phyloP scores from a whole-genome alignment of 352 stramenopile species.

The Phytophthora agathidicida region DNA sequence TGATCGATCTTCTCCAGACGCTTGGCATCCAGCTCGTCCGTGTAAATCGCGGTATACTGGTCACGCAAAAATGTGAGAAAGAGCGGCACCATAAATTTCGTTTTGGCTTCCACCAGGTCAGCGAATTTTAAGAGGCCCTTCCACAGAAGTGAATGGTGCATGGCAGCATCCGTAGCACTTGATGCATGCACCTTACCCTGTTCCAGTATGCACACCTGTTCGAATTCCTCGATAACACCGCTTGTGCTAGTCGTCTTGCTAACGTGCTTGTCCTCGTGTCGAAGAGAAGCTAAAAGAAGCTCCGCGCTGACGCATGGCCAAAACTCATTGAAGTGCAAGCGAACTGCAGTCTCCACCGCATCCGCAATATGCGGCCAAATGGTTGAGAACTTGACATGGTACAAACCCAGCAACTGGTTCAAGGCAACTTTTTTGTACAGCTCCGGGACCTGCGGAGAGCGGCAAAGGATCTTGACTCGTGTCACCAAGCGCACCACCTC shows the following conservation, averaged over 20 bases:
- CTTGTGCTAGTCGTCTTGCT: constrained; percentile 7
- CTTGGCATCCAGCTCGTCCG: constrained; percentile 62
- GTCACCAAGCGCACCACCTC: constrained; percentile 83
- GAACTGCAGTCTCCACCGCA: constrained; percentile 61
- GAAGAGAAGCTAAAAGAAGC: constrained; percentile 50
- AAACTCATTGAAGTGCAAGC: constrained; percentile 63
- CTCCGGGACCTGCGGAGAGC: constrained; percentile 71
- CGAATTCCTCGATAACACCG: constrained; percentile 46
- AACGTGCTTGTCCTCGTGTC: constrained; percentile 41
- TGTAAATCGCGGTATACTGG: constrained; percentile 81
- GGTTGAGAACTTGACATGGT: constrained; percentile 90
- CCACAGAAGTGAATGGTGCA: constrained; percentile 83
- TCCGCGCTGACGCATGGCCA: constrained; percentile 68
- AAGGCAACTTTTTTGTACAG: constrained; percentile 83
- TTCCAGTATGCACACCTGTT: constrained; percentile 61
- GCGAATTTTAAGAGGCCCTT: constrained; percentile 78
- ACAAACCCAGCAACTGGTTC: constrained; percentile 80
- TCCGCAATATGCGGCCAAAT: constrained; percentile 85
- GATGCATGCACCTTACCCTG: constrained; percentile 45
- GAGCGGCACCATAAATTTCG: constrained; percentile 87
- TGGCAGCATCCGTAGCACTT: constrained; percentile 67
- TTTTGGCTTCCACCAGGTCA: constrained; percentile 83
- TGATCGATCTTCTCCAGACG: constrained; percentile 53
- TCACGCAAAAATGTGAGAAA: constrained; percentile 84
- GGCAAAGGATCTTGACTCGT: constrained; percentile 77